Evolutionary conservation across 2,329 filamentous ascomycete species (phyloP).

Genomic region (Paracoccidioides brasiliensis): DNA sequence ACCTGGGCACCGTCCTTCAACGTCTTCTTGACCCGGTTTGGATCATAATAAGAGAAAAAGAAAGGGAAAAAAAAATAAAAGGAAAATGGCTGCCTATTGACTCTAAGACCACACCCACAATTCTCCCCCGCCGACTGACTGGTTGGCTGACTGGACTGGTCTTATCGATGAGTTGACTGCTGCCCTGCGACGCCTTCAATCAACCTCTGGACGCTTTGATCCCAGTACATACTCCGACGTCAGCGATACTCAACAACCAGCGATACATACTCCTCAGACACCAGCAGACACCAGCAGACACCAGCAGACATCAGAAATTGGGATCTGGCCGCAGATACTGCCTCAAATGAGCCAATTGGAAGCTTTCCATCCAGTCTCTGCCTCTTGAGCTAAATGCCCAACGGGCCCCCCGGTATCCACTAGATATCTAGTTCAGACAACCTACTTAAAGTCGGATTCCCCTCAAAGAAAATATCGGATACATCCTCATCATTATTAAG

Average conservation of each 20-base stretch:
- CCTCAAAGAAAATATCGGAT: too few species aligned
- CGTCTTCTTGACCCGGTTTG: too few species aligned
- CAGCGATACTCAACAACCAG: not conserved
- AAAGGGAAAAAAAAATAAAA: too few species aligned
- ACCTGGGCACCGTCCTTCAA: too few species aligned
- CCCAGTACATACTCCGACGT: too few species aligned
- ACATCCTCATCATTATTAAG: too few species aligned
- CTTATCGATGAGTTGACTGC: not conserved
- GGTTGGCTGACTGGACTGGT: not conserved
- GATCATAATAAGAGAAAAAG: too few species aligned
- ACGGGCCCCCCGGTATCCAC: not conserved
- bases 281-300: not conserved
- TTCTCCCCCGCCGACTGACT: not conserved
- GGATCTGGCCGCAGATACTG: not conserved
- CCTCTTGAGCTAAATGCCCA: too few species aligned
- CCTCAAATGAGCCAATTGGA: not conserved
- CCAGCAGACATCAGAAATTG: not conserved
- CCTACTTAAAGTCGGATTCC: not conserved
- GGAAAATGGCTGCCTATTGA: too few species aligned
- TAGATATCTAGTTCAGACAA: not conserved
- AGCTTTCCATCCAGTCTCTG: not conserved
- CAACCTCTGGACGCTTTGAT: not conserved
- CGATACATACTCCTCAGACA: not conserved
- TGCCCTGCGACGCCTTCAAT: not conserved
- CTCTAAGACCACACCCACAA: too few species aligned